Percentiles rank a stretch among this genome's conserved stretches.
Conservation (phyloP, 495 filamentous ascomycete genomes). For the Annulohypoxylon nitens region DNA sequence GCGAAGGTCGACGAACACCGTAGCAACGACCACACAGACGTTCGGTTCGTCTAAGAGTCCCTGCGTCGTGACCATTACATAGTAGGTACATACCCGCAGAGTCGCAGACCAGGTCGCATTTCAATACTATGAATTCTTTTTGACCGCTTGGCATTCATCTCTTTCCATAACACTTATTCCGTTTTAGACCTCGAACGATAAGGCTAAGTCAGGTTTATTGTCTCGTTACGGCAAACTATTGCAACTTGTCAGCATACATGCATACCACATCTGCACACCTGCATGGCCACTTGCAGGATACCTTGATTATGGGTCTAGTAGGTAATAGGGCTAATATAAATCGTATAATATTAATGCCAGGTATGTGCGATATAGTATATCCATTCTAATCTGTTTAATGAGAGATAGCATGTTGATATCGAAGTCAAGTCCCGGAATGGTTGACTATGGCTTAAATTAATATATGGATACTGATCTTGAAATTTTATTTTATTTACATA, state of each 20-base stretch:
- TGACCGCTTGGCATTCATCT: slow-evolving; percentile 43
- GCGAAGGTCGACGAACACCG: slow-evolving; percentile 17
- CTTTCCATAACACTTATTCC: slow-evolving; percentile 40
- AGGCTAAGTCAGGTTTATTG: slow-evolving; percentile 44
- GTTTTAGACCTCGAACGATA: slow-evolving; percentile 41
- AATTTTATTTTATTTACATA: neutral
- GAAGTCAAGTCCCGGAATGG: slow-evolving; percentile 10
- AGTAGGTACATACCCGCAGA: neutral
- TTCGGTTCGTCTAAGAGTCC: slow-evolving; percentile 33
- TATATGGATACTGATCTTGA: slow-evolving; percentile 29
- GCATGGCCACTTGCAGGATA: slow-evolving; percentile 35
- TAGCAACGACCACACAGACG: slow-evolving; percentile 22
- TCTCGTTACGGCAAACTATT: slow-evolving; percentile 46
- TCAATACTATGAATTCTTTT: slow-evolving; percentile 31
- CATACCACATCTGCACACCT: slow-evolving; percentile 29
- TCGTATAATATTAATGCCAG: slow-evolving; percentile 3
- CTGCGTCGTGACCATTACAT: slow-evolving; percentile 38
- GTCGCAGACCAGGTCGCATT: slow-evolving; percentile 43
- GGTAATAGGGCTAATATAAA: neutral
- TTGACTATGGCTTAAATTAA: slow-evolving; percentile 25
- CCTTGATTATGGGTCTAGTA: slow-evolving; percentile 23
- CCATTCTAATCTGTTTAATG: neutral
- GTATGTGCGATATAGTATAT: neutral
- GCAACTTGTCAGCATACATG: slow-evolving; percentile 46
- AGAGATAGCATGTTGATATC: slow-evolving; percentile 5